Conservation (phyloP, 1,284 basidiomycete genomes). For the Rhizoctonia solani region DNA sequence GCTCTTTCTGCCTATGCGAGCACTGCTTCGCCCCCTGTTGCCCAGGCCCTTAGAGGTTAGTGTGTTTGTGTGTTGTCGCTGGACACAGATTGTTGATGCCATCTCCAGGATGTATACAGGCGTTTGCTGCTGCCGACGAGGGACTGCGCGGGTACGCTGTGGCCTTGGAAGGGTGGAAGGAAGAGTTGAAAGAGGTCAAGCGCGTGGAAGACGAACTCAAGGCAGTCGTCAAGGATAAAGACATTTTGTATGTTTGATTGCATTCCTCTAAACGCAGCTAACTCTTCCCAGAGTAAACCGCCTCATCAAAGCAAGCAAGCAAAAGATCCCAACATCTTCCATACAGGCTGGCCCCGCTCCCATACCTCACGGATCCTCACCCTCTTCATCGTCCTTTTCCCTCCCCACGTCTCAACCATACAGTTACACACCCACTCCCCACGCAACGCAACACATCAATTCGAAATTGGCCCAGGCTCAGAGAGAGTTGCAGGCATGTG, state of each 20-base stretch:
- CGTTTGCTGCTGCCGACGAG: slow-evolving; percentile 65
- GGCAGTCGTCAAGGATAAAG: slow-evolving; percentile 69
- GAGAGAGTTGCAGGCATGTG: slow-evolving; percentile 75
- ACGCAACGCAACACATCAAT: slow-evolving; percentile 41
- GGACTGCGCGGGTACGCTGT: slow-evolving; percentile 63
- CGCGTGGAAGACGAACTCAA: slow-evolving; percentile 66
- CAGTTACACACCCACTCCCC: slow-evolving; percentile 27
- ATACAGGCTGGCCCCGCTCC: slow-evolving; percentile 39
- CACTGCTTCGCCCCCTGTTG: slow-evolving; percentile 60
- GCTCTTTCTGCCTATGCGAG: slow-evolving; percentile 74
- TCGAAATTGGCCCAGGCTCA: slow-evolving; percentile 67
- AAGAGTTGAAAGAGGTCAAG: slow-evolving; percentile 59
- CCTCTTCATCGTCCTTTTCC: slow-evolving; percentile 47
- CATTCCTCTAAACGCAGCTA: not conserved
- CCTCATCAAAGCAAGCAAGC: slow-evolving; percentile 72
- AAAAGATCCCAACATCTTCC: slow-evolving; percentile 37
- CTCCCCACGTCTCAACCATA: slow-evolving; percentile 39
- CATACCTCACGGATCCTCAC: slow-evolving; percentile 51
- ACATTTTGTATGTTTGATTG: slow-evolving; percentile 66
- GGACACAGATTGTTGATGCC: no score
- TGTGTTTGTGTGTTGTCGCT: no score
- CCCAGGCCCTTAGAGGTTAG: slow-evolving; percentile 61
- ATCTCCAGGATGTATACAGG: slow-evolving; percentile 45
- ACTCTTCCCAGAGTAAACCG: slow-evolving; percentile 61
- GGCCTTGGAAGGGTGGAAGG: slow-evolving; percentile 67